Conservation (phyloP, 805 yeast species). For the Saturnispora halmiae region DNA sequence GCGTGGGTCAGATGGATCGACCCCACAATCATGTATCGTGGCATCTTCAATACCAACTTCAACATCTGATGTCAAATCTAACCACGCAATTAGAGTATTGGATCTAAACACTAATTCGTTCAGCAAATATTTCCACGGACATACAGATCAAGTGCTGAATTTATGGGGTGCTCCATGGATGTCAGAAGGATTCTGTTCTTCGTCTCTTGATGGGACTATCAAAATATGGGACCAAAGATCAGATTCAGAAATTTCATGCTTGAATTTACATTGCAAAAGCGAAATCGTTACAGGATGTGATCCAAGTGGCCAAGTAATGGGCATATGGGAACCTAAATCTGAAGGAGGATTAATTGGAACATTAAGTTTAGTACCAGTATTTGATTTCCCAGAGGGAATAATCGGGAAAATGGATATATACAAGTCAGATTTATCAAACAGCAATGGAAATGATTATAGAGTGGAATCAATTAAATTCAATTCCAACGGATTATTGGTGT, state of each 20-base stretch:
- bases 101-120: conserved; percentile 71
- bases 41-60: conserved; percentile 56
- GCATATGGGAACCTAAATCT: conserved; percentile 38
- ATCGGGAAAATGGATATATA: conserved; percentile 33
- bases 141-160: conserved; percentile 62
- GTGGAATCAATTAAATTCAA: conserved; percentile 28
- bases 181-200: conserved; percentile 33
- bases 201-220: conserved; percentile 70
- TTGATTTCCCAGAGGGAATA: conserved; percentile 16
- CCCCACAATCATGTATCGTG: conserved; percentile 50
- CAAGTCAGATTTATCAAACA: background rate
- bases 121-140: conserved; percentile 82
- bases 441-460: background rate
- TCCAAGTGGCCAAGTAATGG: conserved; percentile 78
- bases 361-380: conserved; percentile 18
- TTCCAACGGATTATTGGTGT: conserved; percentile 55
- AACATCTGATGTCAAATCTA: conserved; percentile 29
- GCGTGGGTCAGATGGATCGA: conserved; percentile 42
- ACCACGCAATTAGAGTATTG: conserved; percentile 66
- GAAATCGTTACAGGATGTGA: conserved; percentile 31
- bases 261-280: conserved; percentile 17
- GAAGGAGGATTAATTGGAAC: conserved; percentile 8
- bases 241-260: conserved; percentile 52
- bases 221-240: conserved; percentile 81
- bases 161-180: conserved; percentile 52